Base-by-base conservation (phyloP, 192 early-diverging fungal genomes). In the Haplosporangium gracile region DNA sequence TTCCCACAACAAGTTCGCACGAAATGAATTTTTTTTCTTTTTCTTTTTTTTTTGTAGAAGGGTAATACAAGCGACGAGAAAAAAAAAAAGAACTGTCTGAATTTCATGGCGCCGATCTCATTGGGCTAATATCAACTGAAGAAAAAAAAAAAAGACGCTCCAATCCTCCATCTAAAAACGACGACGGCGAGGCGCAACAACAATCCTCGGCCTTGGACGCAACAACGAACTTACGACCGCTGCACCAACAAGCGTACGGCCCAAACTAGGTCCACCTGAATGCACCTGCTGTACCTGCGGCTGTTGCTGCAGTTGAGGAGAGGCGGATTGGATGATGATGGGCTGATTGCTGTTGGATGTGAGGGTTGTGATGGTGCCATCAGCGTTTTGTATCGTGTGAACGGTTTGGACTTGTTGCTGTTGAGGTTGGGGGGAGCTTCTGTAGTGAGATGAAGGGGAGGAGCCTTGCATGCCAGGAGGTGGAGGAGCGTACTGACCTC, bases 151-250 rank as follows among this genome's bases (percentile, higher is more conserved):
- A 72, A 20, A 42, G 45, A 43, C 38, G 47, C 10, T 4, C 24
- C 43, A 45, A 15, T 13, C 43, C 11, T 10, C 13, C 43, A 45
- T 24, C 49, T 65, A 77, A 47, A 69, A 77, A 69, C 74, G 74
- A 76, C 74, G 74, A 40, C 74, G 74, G 26, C 74, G 74, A 29
- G 74, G 74, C 26, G 74, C 74, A 76, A 76, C 74, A 65, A 76
- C n/a, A 55, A 60, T n/a, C 24, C 73, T 42, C 18, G 74, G 74
- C 15, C 72, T 40, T 6, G 74, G 74, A 40, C 74, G 74, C 55
- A 76, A 29, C 74, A 76, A 76, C 15, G 74, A 76, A 65, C 22
- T 40, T 8, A 76, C 74, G 7, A 76, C 74, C 8, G 74, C 74
- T n/a, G 74, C n/a, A 76, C 74, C 74, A 10, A 76, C 74, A 76